These are phyloP conservation scores for Malus sylvestris DNA, from an alignment of 306 rosid species.

Conservation along the genomic window DNA sequence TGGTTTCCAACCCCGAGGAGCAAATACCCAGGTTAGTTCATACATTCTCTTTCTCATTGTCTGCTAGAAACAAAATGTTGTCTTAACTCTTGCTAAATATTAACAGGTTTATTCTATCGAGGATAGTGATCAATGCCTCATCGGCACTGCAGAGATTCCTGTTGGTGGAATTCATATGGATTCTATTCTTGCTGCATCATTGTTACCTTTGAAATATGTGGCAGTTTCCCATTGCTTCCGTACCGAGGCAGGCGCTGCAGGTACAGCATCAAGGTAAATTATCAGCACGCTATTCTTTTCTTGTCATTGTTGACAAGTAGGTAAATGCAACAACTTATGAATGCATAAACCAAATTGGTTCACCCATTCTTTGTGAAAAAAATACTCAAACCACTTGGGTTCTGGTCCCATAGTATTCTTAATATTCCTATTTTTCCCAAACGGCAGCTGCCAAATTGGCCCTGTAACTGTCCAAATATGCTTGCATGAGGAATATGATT, in stretches of 20 bases:
- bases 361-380: not conserved
- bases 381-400: not conserved
- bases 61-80: not conserved
- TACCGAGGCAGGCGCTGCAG: constrained; percentile 99
- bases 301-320: not conserved
- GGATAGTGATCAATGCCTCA: constrained; percentile 91
- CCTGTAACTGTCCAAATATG: not conserved
- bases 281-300: not conserved
- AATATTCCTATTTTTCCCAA: not conserved
- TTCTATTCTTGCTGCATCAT: constrained; percentile 71
- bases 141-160: constrained; percentile 98
- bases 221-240: constrained; percentile 96
- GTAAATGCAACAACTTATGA: not conserved
- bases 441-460: not conserved
- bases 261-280: constrained; percentile 69
- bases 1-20: constrained; percentile 93
- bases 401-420: not conserved
- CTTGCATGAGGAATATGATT: no score
- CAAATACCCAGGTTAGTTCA: constrained; percentile 76
- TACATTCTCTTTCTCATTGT: not conserved
- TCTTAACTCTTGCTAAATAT: constrained; percentile 11
- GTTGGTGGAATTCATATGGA: constrained; percentile 98
- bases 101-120: constrained; percentile 83
- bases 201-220: constrained; percentile 75
- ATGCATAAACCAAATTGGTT: not conserved